Conservation (phyloP, 768 basidiomycete species). For the Postia placenta region DNA sequence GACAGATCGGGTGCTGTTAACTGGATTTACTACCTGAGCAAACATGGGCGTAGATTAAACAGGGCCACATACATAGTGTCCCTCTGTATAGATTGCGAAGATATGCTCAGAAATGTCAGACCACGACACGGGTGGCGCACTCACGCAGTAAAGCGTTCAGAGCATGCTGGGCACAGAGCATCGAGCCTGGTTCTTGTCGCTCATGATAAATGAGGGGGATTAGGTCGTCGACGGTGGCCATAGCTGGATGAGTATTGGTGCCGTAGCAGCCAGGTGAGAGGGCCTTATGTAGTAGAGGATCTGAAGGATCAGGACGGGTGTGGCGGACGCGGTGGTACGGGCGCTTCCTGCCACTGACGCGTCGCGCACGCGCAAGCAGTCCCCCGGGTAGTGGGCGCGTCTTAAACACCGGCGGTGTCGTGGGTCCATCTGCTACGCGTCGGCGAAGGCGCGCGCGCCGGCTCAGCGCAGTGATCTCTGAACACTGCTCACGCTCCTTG, state of each 20-base stretch:
- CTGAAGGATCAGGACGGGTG: not conserved
- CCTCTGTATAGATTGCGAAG: constrained; percentile 30
- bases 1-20: constrained; percentile 79
- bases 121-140: constrained; percentile 23
- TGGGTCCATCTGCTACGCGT: not conserved
- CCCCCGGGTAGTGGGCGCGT: constrained; percentile 21
- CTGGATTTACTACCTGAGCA: constrained; percentile 29
- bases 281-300: constrained; percentile 3
- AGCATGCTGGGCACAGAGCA: constrained; percentile 86
- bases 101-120: constrained; percentile 2
- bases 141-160: constrained; percentile 74
- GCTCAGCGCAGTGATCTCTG: constrained; percentile 5
- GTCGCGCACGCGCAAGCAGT: constrained; percentile 19
- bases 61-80: constrained; percentile 35
- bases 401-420: constrained; percentile 16
- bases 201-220: constrained; percentile 68
- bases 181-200: constrained; percentile 68
- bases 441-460: not conserved
- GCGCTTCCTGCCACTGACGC: constrained; percentile 13
- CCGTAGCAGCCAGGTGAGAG: not conserved
- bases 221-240: constrained; percentile 56
- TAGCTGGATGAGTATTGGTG: constrained; percentile 20
- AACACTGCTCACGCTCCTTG: not conserved
- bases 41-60: constrained; percentile 9
- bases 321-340: not conserved